Base-by-base conservation (phyloP, 2,329 filamentous ascomycete species). In the Colletotrichum sp. region DNA sequence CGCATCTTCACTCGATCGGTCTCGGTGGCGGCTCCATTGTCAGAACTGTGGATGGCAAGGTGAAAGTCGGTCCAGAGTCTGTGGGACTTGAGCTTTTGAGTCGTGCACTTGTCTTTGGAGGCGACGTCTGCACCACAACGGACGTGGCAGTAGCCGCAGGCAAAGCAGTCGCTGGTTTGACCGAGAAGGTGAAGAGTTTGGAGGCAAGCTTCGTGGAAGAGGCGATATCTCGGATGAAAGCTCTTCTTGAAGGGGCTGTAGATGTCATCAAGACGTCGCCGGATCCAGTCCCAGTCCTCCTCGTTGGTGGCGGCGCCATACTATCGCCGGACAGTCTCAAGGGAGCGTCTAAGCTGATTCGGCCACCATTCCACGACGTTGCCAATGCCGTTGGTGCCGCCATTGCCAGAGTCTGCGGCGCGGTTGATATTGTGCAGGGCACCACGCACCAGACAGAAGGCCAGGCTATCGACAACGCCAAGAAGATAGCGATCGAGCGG, bases 311-410 rank as follows among this genome's bases (percentile, higher is more conserved):
- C 0, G 92, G 92, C 6, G 90, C 91, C 2, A 84, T 93, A 12
- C 86, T 93, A 58, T 88, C 89, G 0, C 91, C 90, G 0, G 85
- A 89, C 43, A 81, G 86, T n/a, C 83, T 93, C 0, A 83, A 84
- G 36, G 91, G 91, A 2, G 91, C 90, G 10, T 90, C 89, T 74
- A 85, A 83, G 36, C 89, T 93, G 2, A 81, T 92, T 59, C 91
- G 89, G 76, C 90, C 90, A 0, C 83, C 87, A 55, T 92, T 87
- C 84, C 89, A 90, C 3, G 88, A 87, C 4, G 90, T 93, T 3
- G 92, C 92, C 10, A 93, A 93, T 78, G 92, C 92, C 0, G 91
- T 93, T 12, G 92, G 92, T 3, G 92, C 91, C 10, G 91, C 92
- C 1, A 92, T 91, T 73, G 90, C 91, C 2, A 84, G 90, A 52